Conservation (phyloP, 106 monocot genomes). For the Dactylorhiza incarnata region DNA sequence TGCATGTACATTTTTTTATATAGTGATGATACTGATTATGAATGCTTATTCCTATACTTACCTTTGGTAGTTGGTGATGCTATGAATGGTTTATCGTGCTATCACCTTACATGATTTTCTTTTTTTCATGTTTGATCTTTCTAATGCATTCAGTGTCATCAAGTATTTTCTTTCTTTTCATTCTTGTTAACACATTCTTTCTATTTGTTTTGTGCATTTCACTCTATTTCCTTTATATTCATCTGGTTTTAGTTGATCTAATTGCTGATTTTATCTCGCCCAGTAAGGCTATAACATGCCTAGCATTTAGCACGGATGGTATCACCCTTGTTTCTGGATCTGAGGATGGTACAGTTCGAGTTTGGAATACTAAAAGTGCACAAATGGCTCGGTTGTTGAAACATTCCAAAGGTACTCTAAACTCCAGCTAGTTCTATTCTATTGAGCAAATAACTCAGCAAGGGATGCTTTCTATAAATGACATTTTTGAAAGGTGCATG, state of each 20-base stretch:
- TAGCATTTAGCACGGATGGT: slow-evolving; percentile 69
- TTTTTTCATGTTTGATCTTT: background rate
- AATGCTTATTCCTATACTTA: background rate
- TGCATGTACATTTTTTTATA: background rate
- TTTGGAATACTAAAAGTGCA: slow-evolving; percentile 64
- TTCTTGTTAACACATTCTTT: background rate
- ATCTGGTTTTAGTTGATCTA: slow-evolving; percentile 1
- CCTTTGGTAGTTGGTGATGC: background rate
- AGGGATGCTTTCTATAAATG: background rate
- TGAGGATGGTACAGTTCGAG: slow-evolving; percentile 70
- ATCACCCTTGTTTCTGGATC: slow-evolving; percentile 74
- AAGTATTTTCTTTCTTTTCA: background rate
- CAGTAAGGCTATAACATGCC: slow-evolving; percentile 74
- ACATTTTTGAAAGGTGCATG: background rate
- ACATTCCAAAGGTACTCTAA: slow-evolving; percentile 59
- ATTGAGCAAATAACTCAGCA: background rate
- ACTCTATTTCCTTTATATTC: background rate
- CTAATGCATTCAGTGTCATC: background rate
- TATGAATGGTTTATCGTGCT: background rate
- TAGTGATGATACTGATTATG: background rate
- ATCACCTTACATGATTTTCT: background rate
- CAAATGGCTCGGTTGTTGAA: slow-evolving; percentile 55
- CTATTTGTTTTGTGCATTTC: slow-evolving; percentile 6
- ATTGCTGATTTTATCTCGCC: slow-evolving; percentile 2
- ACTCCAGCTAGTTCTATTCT: background rate